Base-by-base conservation (phyloP, 371 early-diverging fungal species). In the Neoconidiobolus thromboides region DNA sequence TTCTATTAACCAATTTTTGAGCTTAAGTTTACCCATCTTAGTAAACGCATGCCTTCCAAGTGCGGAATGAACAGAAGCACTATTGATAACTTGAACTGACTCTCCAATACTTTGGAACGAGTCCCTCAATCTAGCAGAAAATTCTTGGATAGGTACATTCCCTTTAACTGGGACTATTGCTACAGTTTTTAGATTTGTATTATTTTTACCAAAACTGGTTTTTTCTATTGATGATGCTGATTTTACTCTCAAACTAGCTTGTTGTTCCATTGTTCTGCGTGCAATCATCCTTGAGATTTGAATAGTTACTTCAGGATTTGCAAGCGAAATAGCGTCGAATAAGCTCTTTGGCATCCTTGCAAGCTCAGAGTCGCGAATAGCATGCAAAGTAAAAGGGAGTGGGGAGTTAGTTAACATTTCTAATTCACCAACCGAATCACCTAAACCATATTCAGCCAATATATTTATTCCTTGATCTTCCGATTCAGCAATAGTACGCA, bases 301-400 rank as follows among this genome's bases (percentile, higher is more conserved):
- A 47, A 97, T 75, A 0, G 92, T 91, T 61, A 96, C 87, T 56
- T 85, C 86, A 0, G 98, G 96, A 64, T 94, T 86, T 7, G 83
- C 75, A 52, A 81, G 67, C 12, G 93, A 85, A 40, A 97, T 76
- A 2, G 94, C 86, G 61, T 89, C 85, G 70, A 97, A 93, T 47
- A 97, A 73, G 0, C 91, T 86, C 59, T 86, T 89, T 0, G 98
- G 98, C 77, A 97, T 84, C n/a, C 91, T 77, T 9, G 93, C 92
- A 7, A 96, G 75, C 68, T 97, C 96, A 0, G 93, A 82, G 67
- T 96, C 96, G 48, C 98, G 86, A 62, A 97, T 97, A 3, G 98
- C 96, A 65, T 96, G 93, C 10, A 96, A 74, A 2, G 91, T 94
- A n/a, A 83, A 80, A n/a, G 82, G 77, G 48, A 91, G 80, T 0